Base-by-base conservation (phyloP, 2,329 filamentous ascomycete species). In the Stenocarpella maydis region DNA sequence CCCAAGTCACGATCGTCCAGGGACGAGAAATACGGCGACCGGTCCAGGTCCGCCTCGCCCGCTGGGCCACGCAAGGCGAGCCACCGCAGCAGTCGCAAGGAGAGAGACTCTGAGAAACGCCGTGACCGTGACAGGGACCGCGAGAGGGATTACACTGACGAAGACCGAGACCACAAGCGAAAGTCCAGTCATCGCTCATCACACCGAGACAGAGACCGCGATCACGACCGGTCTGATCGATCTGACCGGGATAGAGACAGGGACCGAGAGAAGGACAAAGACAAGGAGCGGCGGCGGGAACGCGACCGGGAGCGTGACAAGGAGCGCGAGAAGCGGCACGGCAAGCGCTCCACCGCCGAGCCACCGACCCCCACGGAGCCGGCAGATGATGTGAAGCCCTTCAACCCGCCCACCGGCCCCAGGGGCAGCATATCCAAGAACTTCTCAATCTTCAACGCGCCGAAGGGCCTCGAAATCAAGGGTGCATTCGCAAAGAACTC, bases 331-430 rank as follows among this genome's bases (percentile, higher is more conserved):
- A 79, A 80, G 69, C 77, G 78, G 41, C 78, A 80, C 71, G 79
- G 77, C 73, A 76, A 77, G 67, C 74, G 75, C 37, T 73, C 75
- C 21, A 72, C 71, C 12, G 70, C 74, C 10, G 74, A 76, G 69
- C 74, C 77, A 8, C 73, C 78, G 5, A 78, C 79, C 17, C 74
- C 79, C 24, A 71, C 74, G 41, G 78, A 77, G 64, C 68, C 73
- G 28, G 41, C 61, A 14, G 80, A 80, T 65, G 76, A 77, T 4
- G 81, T 81, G 73, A 82, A 83, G 65, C 80, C 80, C 5, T 81
- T 82, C 74, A 82, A 83, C 61, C 80, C 81, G 10, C 81, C 83
- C 2, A 79, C 79, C 26, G 83, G 81, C 10, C 81, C 80, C 52
- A 80, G 80, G 76, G 73, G 75, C 37, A 60, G 70, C 63, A 71